Evolutionary conservation across 257 asterid genomes (phyloP).

Genomic region (Penstemon eatonii): DNA sequence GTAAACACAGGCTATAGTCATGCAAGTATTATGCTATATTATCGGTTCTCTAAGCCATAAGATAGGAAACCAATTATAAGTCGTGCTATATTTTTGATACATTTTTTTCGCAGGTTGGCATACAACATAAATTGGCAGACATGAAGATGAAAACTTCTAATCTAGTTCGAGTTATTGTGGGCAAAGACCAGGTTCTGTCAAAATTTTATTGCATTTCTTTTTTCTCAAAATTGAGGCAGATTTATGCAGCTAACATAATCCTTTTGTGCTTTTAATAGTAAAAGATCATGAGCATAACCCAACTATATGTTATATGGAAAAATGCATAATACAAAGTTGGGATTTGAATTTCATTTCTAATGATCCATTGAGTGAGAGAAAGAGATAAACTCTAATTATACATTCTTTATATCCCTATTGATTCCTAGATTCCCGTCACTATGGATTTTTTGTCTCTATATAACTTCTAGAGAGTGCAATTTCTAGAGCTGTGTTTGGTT

Average conservation of each 20-base stretch:
- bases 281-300: not conserved
- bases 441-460: too few relatives aligned
- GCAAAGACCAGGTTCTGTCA: slow-evolving; percentile 65
- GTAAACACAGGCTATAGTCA: too few relatives aligned
- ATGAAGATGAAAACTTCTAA: slow-evolving; percentile 61
- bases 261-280: not conserved
- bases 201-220: slow-evolving; percentile 11
- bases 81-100: slow-evolving; percentile 6
- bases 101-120: slow-evolving; percentile 66
- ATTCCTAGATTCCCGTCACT: too few relatives aligned
- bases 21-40: too few relatives aligned
- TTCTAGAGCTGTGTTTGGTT: too few relatives aligned
- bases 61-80: slow-evolving; percentile 2
- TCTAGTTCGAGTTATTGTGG: slow-evolving; percentile 63
- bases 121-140: slow-evolving; percentile 61
- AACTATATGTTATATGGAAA: slow-evolving; percentile 1
- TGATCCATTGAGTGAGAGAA: too few relatives aligned
- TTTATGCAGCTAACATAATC: not conserved
- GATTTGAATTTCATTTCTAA: too few relatives aligned
- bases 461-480: too few relatives aligned
- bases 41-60: too few relatives aligned
- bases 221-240: slow-evolving; percentile 10
- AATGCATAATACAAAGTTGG: not conserved
- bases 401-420: too few relatives aligned
- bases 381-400: too few relatives aligned